Evolutionary conservation across 805 yeast species (phyloP).

Genomic region (Debaryomyces hansenii): DNA sequence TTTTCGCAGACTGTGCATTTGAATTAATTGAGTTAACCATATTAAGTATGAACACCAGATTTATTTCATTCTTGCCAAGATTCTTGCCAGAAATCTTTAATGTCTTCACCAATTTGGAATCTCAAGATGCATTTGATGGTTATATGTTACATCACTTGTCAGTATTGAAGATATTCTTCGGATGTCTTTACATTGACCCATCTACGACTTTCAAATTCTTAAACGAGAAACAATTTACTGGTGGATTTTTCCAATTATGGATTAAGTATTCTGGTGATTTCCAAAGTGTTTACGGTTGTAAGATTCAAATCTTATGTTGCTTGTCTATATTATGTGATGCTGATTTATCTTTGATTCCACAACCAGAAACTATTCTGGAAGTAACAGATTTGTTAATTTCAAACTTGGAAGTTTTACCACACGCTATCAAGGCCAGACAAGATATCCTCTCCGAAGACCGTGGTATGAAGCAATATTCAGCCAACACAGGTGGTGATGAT

Average conservation of each 20-base stretch:
- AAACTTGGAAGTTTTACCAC: constrained; percentile 46
- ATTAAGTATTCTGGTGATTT: constrained; percentile 45
- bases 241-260: constrained; percentile 48
- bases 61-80: constrained; percentile 30
- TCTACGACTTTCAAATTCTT: constrained; percentile 34
- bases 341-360: constrained; percentile 24
- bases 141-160: constrained; percentile 44
- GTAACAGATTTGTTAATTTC: constrained; percentile 40
- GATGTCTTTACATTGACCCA: constrained; percentile 40
- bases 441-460: constrained; percentile 42
- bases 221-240: constrained; percentile 36
- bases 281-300: constrained; percentile 56
- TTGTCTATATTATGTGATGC: constrained; percentile 38
- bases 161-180: constrained; percentile 44
- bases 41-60: constrained; percentile 29
- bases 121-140: constrained; percentile 43
- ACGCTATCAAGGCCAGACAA: constrained; percentile 48
- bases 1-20: constrained; percentile 40
- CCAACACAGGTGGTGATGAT: constrained; percentile 19
- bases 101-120: constrained; percentile 33
- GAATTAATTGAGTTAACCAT: constrained; percentile 37
- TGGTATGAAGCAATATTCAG: constrained; percentile 27
- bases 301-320: constrained; percentile 50
- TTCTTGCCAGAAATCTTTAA: constrained; percentile 37
- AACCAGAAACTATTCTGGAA: constrained; percentile 35